Conservation (phyloP, 2,329 filamentous ascomycete genomes). For the Clonostachys chloroleuca region DNA sequence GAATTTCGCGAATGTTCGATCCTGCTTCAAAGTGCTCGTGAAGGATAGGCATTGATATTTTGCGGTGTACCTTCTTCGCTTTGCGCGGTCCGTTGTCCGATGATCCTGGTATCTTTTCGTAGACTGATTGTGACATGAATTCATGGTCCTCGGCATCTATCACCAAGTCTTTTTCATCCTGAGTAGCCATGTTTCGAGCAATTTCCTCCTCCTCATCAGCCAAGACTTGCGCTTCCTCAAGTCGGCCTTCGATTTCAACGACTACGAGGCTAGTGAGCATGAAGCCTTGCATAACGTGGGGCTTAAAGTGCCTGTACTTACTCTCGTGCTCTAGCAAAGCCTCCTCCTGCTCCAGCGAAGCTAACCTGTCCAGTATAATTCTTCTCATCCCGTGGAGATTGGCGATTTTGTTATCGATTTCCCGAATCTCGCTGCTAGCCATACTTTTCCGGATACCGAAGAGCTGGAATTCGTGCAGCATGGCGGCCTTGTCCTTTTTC, state of each 20-base stretch:
- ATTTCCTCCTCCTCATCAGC: slow-evolving; percentile 55
- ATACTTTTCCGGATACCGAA: slow-evolving; percentile 92
- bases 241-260: slow-evolving; percentile 54
- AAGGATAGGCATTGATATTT: slow-evolving; percentile 87
- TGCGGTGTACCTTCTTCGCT: slow-evolving; percentile 51
- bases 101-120: slow-evolving; percentile 76
- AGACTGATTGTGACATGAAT: slow-evolving; percentile 98
- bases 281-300: background rate
- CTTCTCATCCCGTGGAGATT: slow-evolving; percentile 91
- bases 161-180: slow-evolving; percentile 48
- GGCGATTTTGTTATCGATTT: slow-evolving; percentile 95
- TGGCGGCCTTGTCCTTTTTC: slow-evolving; percentile 72
- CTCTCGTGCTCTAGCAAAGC: slow-evolving; percentile 83
- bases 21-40: slow-evolving; percentile 95
- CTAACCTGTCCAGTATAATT: slow-evolving; percentile 84
- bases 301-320: slow-evolving; percentile 33
- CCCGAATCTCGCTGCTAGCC: slow-evolving; percentile 91
- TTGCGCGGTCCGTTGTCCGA: slow-evolving; percentile 41
- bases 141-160: slow-evolving; percentile 42
- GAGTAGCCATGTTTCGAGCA: slow-evolving; percentile 44
- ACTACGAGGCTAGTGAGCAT: slow-evolving; percentile 31
- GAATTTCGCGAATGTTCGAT: slow-evolving; percentile 80
- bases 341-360: slow-evolving; percentile 86
- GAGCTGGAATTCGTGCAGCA: slow-evolving; percentile 87
- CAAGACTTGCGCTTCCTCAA: slow-evolving; percentile 58